Evolutionary conservation across 2,329 filamentous ascomycete genomes (phyloP).

Genomic region (Alternaria solani): DNA sequence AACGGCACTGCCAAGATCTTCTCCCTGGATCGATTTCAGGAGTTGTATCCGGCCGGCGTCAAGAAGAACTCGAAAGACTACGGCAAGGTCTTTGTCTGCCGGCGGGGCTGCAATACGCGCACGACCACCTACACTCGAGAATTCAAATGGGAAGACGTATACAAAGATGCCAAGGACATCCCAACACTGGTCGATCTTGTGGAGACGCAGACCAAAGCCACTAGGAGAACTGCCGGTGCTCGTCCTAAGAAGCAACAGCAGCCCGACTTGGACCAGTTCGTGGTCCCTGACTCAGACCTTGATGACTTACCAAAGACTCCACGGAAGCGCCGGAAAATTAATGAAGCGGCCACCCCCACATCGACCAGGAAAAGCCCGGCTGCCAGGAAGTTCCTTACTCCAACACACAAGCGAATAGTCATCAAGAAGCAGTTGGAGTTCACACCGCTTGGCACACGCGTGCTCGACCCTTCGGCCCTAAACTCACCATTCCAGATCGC

Average conservation of each 20-base stretch:
- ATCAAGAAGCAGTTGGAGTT: conserved; percentile 93
- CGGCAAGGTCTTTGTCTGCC: conserved; percentile 89
- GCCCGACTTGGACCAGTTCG: conserved; percentile 56
- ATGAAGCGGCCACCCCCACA: conserved; percentile 54
- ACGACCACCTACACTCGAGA: conserved; percentile 92
- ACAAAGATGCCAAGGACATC: conserved; percentile 72
- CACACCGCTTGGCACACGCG: conserved; percentile 89
- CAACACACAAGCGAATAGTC: conserved; percentile 72
- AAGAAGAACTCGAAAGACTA: conserved; percentile 76
- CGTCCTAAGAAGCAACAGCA: conserved; percentile 41
- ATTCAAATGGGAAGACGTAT: conserved; percentile 90
- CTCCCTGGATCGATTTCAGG: conserved; percentile 73
- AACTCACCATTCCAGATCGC: conserved; percentile 92
- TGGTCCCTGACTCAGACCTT: conserved; percentile 53
- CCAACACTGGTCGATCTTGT: conserved; percentile 72
- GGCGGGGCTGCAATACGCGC: conserved; percentile 85
- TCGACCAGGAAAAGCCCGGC: conserved; percentile 56
- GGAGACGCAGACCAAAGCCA: conserved; percentile 75
- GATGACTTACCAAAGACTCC: conserved; percentile 55
- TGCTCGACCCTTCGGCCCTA: conserved; percentile 78
- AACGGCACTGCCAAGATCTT: conserved; percentile 86
- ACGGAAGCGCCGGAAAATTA: conserved; percentile 59
- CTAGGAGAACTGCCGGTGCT: conserved; percentile 60
- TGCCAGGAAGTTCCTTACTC: conserved; percentile 66
- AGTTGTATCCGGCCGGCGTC: conserved; percentile 76